Base-by-base conservation (phyloP, 495 filamentous ascomycete genomes). In the Podospora appendiculata region DNA sequence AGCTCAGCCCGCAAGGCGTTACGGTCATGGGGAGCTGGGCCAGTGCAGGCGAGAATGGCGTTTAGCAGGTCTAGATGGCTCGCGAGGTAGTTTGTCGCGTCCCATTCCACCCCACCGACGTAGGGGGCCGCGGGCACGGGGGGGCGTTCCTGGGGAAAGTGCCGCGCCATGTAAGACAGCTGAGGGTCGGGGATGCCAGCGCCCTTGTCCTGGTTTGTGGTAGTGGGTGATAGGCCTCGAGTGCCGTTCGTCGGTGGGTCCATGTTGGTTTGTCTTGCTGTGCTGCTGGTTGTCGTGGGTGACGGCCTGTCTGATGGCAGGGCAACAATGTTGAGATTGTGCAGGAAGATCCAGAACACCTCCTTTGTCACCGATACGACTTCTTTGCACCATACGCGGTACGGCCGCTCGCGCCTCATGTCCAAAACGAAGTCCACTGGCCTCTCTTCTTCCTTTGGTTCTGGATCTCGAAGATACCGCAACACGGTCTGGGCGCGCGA, bases 261-360 rank as follows among this genome's bases (percentile, higher is more conserved):
- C 43, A n/a, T 34, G 33, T 18, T 25, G 18, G 32, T 41, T 40
- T 53, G 41, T 6, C 49, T 41, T 8, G 34, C 32, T 17, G 18
- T 32, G 32, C 53, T 18, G 41, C 18, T 43, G 11, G 43, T 17
- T 32, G 43, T 32, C 43, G 43, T 32, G 16, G 18, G 6, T 2
- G 41, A 42, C 13, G 61, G 52, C 56, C 63, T 62, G 11, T 68
- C 48, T 3, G 57, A 64, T 18, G 38, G 78, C 25, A 85, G 60
- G 41, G 88, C 81, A 47, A 98, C 80, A 53, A 96, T 84, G 58
- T 97, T 97, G 45, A 92, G 71, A 52, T 91, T 84, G 64, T 98
- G 93, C 50, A 96, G 76, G 71, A 97, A 98, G 62, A 98, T 98
- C 93, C 93, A 98, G 67, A 98, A 98, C 32, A 97, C 93, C 66